Evolutionary conservation across 2,329 filamentous ascomycete genomes (phyloP), one percentile per base, ranked within the genome.

Genomic region (Arthrobotrys entomopaga): DNA sequence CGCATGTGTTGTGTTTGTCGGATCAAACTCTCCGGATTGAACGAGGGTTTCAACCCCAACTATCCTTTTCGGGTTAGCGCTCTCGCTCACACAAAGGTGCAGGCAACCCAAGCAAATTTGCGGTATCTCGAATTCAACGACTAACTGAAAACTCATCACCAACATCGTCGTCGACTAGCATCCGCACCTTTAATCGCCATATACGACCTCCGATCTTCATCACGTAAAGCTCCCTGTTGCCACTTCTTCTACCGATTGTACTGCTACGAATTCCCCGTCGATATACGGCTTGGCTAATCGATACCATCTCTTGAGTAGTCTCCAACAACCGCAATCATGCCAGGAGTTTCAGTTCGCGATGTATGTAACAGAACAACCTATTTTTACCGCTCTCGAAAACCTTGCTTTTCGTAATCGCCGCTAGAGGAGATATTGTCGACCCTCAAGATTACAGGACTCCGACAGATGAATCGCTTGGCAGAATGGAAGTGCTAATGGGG

Each of bases 331-430:
- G 63, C 76, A 64, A 78, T 77, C 75, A 79, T 79, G 78, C 76
- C 78, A 67, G 78, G 78, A 67, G 77, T 79, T 77, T 78, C 78
- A 54, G 78, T 79, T 71, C 78, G 78, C 75, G 78, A 79, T 73
- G 77, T 72, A 72, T 50, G 67, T 71, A 56, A 20, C 52, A 48
- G 53, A 34, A 16, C 46, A 69, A 34, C 56, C 56, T 34, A 50
- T 56, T 24, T 20, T n/a, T 16, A 46, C 42, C 10, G 43, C 38
- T 22, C 22, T 40, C 54, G 42, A 26, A n/a, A 46, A 13, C 42
- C 1, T 46, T 19, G 13, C 3, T 46, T 46, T 13, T 46, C 29
- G 29, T 10, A 34, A 34, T 34, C 29, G 29, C 29, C 16, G 29
- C 13, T 49, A 1, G 52, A 69, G 20, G 42, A 24, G 24, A 59